Conservation (phyloP, 768 basidiomycete genomes). For the Auricularia sp. region DNA sequence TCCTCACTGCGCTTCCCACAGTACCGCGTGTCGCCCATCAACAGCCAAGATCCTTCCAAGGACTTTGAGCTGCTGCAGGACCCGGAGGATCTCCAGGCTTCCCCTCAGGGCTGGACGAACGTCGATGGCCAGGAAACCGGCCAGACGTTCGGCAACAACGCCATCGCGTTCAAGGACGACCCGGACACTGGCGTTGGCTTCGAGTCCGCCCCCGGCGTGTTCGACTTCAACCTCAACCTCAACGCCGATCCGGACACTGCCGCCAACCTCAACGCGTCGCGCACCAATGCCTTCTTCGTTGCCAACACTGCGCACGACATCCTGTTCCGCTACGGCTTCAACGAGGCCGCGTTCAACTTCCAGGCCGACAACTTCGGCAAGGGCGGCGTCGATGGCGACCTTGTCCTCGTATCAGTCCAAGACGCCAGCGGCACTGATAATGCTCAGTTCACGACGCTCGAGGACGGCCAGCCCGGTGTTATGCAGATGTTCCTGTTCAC, state of each 20-base stretch:
- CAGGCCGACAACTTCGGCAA: constrained; percentile 29
- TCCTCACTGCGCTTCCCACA: background rate
- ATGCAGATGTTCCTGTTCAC: constrained; percentile 30
- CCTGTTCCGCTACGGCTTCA: constrained; percentile 9
- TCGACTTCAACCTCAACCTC: constrained; percentile 18
- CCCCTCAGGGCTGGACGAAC: constrained; percentile 32
- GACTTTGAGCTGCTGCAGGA: background rate
- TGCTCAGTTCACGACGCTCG: constrained; percentile 21
- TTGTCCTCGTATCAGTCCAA: constrained; percentile 26
- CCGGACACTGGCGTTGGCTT: constrained; percentile 21
- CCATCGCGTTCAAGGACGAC: constrained; percentile 15
- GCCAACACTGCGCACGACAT: constrained; percentile 31
- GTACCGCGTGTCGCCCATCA: constrained; percentile 3
- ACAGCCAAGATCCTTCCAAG: constrained; percentile 5
- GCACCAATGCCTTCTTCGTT: constrained; percentile 30
- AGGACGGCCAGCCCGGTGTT: constrained; percentile 27
- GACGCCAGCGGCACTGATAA: constrained; percentile 16
- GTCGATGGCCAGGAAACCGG: constrained; percentile 18
- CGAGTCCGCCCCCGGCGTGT: constrained; percentile 25
- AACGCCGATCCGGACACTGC: constrained; percentile 21
- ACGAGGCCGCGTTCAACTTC: constrained; percentile 21
- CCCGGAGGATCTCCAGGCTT: constrained; percentile 25
- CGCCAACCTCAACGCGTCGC: constrained; percentile 26
- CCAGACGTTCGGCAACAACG: constrained; percentile 29
- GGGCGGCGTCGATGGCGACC: constrained; percentile 27